Conservation (phyloP, 176 grass and related monocot species). For the Luzula sylvatica region DNA sequence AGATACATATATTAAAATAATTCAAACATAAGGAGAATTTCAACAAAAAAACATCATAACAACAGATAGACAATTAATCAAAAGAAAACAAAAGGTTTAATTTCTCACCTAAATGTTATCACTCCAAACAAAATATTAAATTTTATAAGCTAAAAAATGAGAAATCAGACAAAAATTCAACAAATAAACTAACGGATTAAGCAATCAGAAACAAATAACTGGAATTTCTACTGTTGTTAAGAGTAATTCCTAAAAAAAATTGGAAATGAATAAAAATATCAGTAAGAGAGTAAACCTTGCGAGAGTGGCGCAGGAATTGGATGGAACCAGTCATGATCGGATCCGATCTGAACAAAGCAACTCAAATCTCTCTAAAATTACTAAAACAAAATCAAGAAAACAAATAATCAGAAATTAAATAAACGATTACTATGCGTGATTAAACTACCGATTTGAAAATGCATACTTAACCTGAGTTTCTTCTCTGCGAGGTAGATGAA, state of each 20-base stretch:
- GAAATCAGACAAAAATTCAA: not conserved
- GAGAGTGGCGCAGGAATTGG: conserved; percentile 59
- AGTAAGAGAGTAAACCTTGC: conserved; percentile 42
- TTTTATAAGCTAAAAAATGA: too few species aligned
- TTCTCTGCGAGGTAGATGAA: not conserved
- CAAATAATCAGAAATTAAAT: not conserved
- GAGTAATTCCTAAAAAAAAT: not conserved
- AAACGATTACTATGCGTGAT: not conserved
- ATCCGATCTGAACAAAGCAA: conserved; percentile 20
- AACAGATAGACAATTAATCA: too few species aligned
- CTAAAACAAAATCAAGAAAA: not conserved
- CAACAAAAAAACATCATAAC: too few species aligned
- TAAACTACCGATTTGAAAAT: not conserved
- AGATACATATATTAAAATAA: not conserved
- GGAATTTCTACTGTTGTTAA: not conserved
- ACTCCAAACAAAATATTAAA: too few species aligned
- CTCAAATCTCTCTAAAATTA: conserved; percentile 8
- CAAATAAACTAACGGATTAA: not conserved
- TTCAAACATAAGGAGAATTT: not conserved
- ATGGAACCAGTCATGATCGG: conserved; percentile 28
- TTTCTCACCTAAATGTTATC: too few species aligned
- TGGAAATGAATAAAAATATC: not conserved
- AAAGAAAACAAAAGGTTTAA: too few species aligned
- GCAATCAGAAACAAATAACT: not conserved
- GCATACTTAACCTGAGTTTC: not conserved